These are phyloP conservation scores for Penicillium coprophilum DNA, from an alignment of 495 filamentous ascomycete species.

Conservation along the genomic window DNA sequence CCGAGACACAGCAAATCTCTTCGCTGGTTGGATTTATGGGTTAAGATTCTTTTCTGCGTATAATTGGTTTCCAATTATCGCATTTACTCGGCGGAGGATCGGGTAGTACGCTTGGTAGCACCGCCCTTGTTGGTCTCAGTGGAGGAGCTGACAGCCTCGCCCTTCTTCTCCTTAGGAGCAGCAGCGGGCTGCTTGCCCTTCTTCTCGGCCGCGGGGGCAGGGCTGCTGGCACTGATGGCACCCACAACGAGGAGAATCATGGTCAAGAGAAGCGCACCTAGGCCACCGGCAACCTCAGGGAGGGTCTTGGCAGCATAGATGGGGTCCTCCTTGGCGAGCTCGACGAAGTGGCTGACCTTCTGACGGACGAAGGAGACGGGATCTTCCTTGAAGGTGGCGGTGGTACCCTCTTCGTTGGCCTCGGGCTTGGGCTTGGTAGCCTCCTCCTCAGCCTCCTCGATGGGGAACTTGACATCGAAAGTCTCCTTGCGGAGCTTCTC, in stretches of 20 bases:
- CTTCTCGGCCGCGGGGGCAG: constrained; percentile 56
- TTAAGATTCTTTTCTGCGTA: constrained; percentile 4
- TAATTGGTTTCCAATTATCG: constrained; percentile 9
- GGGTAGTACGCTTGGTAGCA: constrained; percentile 63
- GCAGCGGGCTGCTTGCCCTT: constrained; percentile 72
- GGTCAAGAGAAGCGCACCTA: constrained; percentile 66
- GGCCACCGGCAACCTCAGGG: constrained; percentile 82
- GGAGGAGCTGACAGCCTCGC: constrained; percentile 63
- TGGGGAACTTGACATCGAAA: constrained; percentile 85
- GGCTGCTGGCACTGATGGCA: constrained; percentile 52
- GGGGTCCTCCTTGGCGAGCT: constrained; percentile 82
- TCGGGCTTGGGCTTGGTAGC: constrained; percentile 77
- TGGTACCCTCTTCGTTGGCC: constrained; percentile 63
- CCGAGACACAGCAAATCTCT: constrained; percentile 11
- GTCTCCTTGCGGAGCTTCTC: constrained; percentile 87
- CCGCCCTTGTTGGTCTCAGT: constrained; percentile 66
- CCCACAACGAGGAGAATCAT: constrained; percentile 67
- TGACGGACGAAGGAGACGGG: constrained; percentile 85
- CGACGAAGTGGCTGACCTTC: constrained; percentile 86
- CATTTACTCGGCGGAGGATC: constrained; percentile 54
- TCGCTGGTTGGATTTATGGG: constrained; percentile 7
- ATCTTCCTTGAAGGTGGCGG: constrained; percentile 90
- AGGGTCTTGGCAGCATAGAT: constrained; percentile 86
- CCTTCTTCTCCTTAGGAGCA: constrained; percentile 77
- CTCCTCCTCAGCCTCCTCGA: constrained; percentile 82